Evolutionary conservation across 306 rosid species (phyloP), one percentile per base, ranked within the genome.

Genomic region (Prunus armeniaca): DNA sequence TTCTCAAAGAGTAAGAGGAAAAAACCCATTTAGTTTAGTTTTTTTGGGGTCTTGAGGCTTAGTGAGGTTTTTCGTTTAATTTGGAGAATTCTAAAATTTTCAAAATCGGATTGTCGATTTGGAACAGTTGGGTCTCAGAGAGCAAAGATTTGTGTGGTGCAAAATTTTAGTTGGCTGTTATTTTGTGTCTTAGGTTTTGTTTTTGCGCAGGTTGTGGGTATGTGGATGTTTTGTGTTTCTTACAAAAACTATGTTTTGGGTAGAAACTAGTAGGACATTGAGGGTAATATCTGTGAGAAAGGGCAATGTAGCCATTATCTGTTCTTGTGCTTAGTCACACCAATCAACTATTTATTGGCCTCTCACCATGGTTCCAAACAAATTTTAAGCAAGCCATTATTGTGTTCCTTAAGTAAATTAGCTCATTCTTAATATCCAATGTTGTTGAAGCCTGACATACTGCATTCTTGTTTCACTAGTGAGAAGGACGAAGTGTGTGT

Each of bases 401-500:
- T 52, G 62, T 56, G 28, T 20, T n/a, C 62, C 15, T 17, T 1
- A 10, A 34, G 12, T n/a, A 50, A 6, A 46, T 47, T 32, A 61
- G 71, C 47, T 12, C 9, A 5, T 18, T 6, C n/a, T 60, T 52
- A 47, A 9, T 3, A 0, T 46, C 69, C 69, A 34, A 65, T 8
- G 6, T 55, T 28, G 30, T 47, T 45, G 64, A 55, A 67, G 15
- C 69, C 28, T 10, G 67, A 63, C 22, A 73, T 18, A 24, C 27
- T 25, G 18, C 30, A 38, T 75, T 30, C 20, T 50, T 55, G 38
- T 50, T 28, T 75, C 25, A 62, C 57, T 57, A 13, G 67, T 22
- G 65, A 52, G 77, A 78, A 67, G 70, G 66, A 71, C 71, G 52
- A 19, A 38, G 14, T 19, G 19, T 66, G 10, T 32, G 50, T 56